phyloP scores from a whole-genome alignment of 805 yeast species.

The Monosporozyma servazzii region DNA sequence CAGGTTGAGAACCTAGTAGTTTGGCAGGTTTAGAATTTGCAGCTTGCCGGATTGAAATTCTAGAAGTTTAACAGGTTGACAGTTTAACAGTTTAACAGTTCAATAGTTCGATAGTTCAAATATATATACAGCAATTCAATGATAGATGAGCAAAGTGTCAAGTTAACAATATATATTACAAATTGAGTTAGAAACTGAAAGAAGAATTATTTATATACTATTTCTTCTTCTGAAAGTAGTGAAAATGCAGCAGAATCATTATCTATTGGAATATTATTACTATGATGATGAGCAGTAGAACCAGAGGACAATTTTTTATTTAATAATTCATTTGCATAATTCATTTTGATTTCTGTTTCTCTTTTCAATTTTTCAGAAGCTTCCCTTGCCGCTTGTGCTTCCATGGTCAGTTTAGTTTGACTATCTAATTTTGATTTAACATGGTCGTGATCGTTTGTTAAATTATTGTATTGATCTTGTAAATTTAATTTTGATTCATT shows the following conservation, averaged over 20 bases:
- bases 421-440: not conserved
- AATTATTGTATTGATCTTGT: not conserved
- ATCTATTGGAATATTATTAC: not conserved
- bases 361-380: slow-evolving; percentile 8
- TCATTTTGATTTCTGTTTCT: slow-evolving; percentile 16
- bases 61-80: too few species aligned
- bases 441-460: not conserved
- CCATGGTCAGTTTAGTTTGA: not conserved
- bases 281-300: too few species aligned
- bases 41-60: too few species aligned
- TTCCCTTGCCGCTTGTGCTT: slow-evolving; percentile 7
- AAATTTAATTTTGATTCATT: slow-evolving; percentile 7
- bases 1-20: too few species aligned
- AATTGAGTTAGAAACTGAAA: too few species aligned
- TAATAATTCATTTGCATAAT: slow-evolving; percentile 1
- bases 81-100: too few species aligned
- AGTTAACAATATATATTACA: too few species aligned
- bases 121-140: not conserved
- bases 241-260: slow-evolving; percentile 5
- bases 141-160: not conserved
- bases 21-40: too few species aligned
- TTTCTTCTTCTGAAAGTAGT: slow-evolving; percentile 50
- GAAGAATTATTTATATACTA: slow-evolving; percentile 9
- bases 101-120: too few species aligned
- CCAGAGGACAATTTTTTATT: not conserved